A percentile compares a stretch with the other conserved stretches of the same genome.
These are phyloP conservation scores for Paraglomus brasilianum DNA, from an alignment of 192 early-diverging fungal species.

Conservation along the genomic window DNA sequence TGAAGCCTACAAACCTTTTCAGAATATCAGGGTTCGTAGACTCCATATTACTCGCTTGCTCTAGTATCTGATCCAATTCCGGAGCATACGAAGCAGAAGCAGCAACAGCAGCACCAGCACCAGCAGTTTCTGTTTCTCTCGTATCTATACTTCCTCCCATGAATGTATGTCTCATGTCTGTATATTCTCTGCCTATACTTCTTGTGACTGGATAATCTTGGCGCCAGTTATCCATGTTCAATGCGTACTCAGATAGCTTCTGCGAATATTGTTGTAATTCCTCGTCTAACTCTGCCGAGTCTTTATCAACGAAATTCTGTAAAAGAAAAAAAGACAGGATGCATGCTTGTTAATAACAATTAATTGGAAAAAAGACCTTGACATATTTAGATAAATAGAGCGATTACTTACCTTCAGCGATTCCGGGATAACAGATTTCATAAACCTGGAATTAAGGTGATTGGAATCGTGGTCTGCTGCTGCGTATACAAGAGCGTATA, in stretches of 20 bases:
- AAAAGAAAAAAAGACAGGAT: neutral
- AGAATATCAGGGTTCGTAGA: no score
- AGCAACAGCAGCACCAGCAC: no score
- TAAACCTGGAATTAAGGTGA: no score
- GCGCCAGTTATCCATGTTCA: neutral
- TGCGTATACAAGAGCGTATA: neutral
- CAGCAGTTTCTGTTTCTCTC: neutral
- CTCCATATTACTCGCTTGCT: no score
- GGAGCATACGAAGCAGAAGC: no score
- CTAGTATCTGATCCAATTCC: no score
- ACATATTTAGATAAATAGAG: no score
- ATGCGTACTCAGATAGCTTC: neutral
- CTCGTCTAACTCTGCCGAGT: neutral
- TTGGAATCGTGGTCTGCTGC: neutral
- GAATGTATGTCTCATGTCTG: neutral
- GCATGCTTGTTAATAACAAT: neutral
- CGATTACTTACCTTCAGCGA: no score
- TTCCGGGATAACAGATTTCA: no score
- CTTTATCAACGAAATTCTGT: neutral
- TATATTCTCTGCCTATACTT: neutral
- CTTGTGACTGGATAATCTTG: neutral
- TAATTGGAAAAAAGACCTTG: no score
- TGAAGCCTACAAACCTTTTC: no score
- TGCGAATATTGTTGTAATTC: neutral
- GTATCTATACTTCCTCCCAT: neutral